Evolutionary conservation across 495 filamentous ascomycete genomes (phyloP).

Genomic region (Copromyces sp.): DNA sequence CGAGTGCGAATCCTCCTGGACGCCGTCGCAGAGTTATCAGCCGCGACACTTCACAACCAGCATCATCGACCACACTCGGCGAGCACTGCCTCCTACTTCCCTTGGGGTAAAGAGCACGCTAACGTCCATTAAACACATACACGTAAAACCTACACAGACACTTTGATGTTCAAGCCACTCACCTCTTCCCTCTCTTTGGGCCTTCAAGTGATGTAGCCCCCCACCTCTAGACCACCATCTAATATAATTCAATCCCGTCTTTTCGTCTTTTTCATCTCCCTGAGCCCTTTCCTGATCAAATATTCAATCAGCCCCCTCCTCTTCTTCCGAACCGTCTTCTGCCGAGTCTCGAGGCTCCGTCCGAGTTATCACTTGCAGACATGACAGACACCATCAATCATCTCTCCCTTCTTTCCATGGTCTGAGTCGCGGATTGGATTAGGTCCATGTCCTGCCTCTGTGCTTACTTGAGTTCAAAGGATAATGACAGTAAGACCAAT

Average conservation of each 20-base stretch:
- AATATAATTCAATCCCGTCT: not conserved
- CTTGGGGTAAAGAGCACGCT: not conserved
- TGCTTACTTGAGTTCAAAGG: not conserved
- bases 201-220: not conserved
- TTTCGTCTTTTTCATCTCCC: not conserved
- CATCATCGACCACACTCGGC: not conserved
- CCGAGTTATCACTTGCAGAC: not conserved
- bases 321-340: not conserved
- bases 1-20: too few species aligned
- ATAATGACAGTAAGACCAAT: not conserved
- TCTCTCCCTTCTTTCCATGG: not conserved
- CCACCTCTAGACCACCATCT: not conserved
- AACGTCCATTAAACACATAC: not conserved
- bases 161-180: not conserved
- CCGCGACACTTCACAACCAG: conserved; percentile 31
- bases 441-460: not conserved
- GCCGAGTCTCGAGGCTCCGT: not conserved
- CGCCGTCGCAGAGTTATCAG: too few species aligned
- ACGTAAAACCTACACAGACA: not conserved
- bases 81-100: not conserved
- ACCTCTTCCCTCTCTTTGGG: not conserved
- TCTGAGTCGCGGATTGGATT: not conserved
- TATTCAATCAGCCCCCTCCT: not conserved
- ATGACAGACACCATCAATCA: not conserved
- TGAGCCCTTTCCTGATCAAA: not conserved